phyloP scores from a whole-genome alignment of 176 grass and related monocot genomes.

The Hsuehochloa calcarea region DNA sequence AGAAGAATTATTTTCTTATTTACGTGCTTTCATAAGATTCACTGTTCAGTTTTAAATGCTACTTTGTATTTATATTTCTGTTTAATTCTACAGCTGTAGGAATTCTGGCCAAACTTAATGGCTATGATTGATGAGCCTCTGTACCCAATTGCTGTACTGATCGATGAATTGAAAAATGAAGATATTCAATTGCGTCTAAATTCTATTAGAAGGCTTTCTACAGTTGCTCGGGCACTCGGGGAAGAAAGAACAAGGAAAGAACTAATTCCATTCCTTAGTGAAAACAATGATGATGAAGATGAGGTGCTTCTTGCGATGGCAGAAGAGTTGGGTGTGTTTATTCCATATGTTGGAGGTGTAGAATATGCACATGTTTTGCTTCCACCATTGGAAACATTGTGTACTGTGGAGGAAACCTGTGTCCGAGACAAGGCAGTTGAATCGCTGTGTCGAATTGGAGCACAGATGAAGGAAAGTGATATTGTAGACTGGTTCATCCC shows the following conservation, averaged over 20 bases:
- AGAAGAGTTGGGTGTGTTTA: slow-evolving; percentile 78
- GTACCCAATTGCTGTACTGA: slow-evolving; percentile 70
- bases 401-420: slow-evolving; percentile 78
- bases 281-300: slow-evolving; percentile 87
- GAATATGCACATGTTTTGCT: slow-evolving; percentile 69
- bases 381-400: slow-evolving; percentile 66
- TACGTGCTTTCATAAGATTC: background rate
- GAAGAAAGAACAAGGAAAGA: slow-evolving; percentile 85
- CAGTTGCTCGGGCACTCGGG: slow-evolving; percentile 70
- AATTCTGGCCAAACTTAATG: slow-evolving; percentile 31
- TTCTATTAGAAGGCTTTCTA: slow-evolving; percentile 72
- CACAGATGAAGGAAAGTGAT: slow-evolving; percentile 79
- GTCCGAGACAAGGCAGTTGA: slow-evolving; percentile 80
- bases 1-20: background rate
- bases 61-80: slow-evolving; percentile 1
- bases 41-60: background rate
- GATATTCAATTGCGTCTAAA: slow-evolving; percentile 83
- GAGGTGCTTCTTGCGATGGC: slow-evolving; percentile 85
- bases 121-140: slow-evolving; percentile 68
- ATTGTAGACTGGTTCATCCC: slow-evolving; percentile 69
- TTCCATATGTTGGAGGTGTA: slow-evolving; percentile 81
- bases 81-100: background rate
- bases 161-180: slow-evolving; percentile 86
- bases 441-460: slow-evolving; percentile 68
- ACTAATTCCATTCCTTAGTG: slow-evolving; percentile 71